These are phyloP conservation scores for Scutellaria minor DNA, from an alignment of 257 asterid species.

Conservation along the genomic window DNA sequence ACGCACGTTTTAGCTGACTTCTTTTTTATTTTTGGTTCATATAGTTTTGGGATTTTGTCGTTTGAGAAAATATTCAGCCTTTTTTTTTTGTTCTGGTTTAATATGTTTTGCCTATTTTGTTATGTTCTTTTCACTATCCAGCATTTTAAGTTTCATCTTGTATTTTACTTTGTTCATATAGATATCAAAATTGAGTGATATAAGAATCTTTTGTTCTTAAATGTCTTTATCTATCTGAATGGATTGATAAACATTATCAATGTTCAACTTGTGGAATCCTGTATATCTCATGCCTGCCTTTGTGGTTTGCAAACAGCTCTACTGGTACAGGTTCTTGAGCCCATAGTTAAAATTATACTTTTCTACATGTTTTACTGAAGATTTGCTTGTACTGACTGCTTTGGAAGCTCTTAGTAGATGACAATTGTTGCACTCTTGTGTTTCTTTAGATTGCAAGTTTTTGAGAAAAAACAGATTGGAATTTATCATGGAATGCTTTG, in stretches of 20 bases:
- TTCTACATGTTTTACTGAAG: slow-evolving; percentile 8
- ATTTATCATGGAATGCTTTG: neutral
- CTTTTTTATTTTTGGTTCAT: neutral
- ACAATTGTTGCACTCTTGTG: slow-evolving; percentile 4
- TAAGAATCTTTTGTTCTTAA: neutral
- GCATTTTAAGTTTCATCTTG: slow-evolving; percentile 7
- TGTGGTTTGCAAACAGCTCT: slow-evolving; percentile 42
- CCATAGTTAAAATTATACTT: slow-evolving; percentile 27
- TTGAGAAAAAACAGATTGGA: too few relatives aligned
- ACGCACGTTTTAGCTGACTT: slow-evolving; percentile 8
- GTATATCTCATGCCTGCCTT: slow-evolving; percentile 40
- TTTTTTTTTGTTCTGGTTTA: neutral
- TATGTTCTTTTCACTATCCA: slow-evolving; percentile 19
- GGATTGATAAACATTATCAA: slow-evolving; percentile 3
- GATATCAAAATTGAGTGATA: neutral
- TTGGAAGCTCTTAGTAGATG: slow-evolving; percentile 2
- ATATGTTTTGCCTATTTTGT: slow-evolving; percentile 6
- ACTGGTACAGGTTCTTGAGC: slow-evolving; percentile 47
- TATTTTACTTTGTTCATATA: neutral
- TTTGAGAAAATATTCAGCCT: neutral
- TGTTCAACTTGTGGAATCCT: slow-evolving; percentile 27
- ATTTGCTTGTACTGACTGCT: slow-evolving; percentile 18
- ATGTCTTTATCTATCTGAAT: slow-evolving; percentile 28
- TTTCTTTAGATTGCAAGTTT: slow-evolving; percentile 1
- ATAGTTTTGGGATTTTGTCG: neutral